These are phyloP conservation scores for Entomortierella beljakovae DNA, from an alignment of 192 early-diverging fungal species.

Conservation along the genomic window DNA sequence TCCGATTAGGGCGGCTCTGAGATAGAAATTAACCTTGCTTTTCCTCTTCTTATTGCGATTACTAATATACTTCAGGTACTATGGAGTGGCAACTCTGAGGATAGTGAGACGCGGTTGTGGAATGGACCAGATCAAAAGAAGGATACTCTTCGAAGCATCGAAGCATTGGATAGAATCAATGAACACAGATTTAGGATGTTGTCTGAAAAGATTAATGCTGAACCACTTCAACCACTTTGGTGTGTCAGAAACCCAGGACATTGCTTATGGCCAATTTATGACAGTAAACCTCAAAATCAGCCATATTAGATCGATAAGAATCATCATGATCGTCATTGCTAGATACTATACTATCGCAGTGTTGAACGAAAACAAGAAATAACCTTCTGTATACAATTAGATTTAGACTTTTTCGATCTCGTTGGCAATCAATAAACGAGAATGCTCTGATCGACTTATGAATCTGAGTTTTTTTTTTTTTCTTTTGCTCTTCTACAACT, in stretches of 20 bases:
- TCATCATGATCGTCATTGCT: neutral
- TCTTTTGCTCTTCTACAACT: too few species aligned
- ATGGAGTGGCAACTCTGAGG: constrained; percentile 71
- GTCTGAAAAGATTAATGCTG: constrained; percentile 70
- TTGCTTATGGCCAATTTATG: constrained; percentile 42
- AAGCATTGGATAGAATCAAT: constrained; percentile 73
- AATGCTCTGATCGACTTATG: too few species aligned
- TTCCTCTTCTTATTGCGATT: neutral
- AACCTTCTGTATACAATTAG: too few species aligned
- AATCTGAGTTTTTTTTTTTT: too few species aligned
- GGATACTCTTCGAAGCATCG: constrained; percentile 64
- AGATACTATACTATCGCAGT: neutral
- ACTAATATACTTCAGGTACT: constrained; percentile 31
- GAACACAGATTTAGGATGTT: constrained; percentile 80
- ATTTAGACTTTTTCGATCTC: too few species aligned
- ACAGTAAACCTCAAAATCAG: constrained; percentile 17
- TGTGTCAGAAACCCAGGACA: constrained; percentile 70
- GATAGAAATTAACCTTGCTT: neutral
- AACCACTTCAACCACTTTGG: constrained; percentile 82
- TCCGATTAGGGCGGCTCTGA: neutral
- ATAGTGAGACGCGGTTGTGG: constrained; percentile 58
- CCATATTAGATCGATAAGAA: constrained; percentile 1
- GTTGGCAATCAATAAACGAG: too few species aligned
- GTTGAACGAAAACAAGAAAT: neutral
- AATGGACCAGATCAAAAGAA: constrained; percentile 54